Evolutionary conservation across 2,329 filamentous ascomycete species (phyloP), one percentile per base, ranked within the genome.

Genomic region (Acephala macrosclerotiorum): DNA sequence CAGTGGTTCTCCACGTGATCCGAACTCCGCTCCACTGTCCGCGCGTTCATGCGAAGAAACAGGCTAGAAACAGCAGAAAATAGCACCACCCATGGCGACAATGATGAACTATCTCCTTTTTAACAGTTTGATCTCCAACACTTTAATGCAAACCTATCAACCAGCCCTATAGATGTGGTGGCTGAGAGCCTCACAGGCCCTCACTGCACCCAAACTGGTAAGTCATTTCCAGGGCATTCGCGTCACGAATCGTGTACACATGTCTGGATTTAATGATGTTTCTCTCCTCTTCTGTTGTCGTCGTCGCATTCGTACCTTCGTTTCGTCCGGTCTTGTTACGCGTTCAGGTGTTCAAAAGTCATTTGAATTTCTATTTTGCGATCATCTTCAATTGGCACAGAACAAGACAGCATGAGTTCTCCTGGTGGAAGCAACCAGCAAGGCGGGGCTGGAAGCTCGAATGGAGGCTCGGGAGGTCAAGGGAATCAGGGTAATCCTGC

Each of bases 161-260:
- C 29, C 56, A 33, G 40, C 26, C 64, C 35, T 63, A 61, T 56
- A 55, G 58, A 51, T 38, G 40, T 20, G 18, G 64, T 65, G 61
- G 66, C 63, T 62, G n/a, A 68, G 63, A 65, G 58, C 61, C 55
- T 62, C 42, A 57, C 58, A 68, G 63, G 63, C 55, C 61, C 55
- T 62, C 42, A 57, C 58, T 25, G 33, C 56, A 42, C 57, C 38
- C 58, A 22, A 66, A 67, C 66, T 9, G 45, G 53, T 59, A 65
- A 66, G 58, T 64, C 36, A 59, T 61, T 57, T 65, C 63, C 68
- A 58, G 26, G n/a, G 61, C 60, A 66, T 68, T 66, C 66, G 64
- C 59, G 64, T 63, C 62, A 20, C 40, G 47, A 65, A 60, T 66
- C 64, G 66, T 56, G 68, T 65, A 35, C 59, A 56, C 22, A 20